Base-by-base conservation (phyloP, 148 eudicot species). In the Vaccinium corymbosum region DNA sequence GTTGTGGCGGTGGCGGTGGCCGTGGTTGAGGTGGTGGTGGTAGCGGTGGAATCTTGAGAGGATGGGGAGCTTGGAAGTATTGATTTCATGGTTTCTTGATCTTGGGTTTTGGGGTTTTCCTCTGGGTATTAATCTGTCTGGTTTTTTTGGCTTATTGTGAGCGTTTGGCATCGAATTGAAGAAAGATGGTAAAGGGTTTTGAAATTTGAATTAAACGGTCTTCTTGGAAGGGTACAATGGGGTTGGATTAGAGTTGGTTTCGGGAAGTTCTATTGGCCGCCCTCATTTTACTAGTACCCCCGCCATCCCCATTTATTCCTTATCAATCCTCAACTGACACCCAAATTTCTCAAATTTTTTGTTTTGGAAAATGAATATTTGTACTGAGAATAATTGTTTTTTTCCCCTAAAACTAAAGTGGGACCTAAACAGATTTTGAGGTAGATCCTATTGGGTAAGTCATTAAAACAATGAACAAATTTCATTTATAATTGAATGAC, bases 191-290 rank as follows among this genome's bases (percentile, higher is more conserved):
- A 3, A 6, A 14, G 19, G 83, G 14, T 80, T 85, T 84, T 84
- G 79, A 87, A 84, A 52, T 84, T 85, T 85, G 83, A 85, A 87
- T 32, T 0, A 11, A 86, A 87, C 87, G 87, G 89, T 83, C 79
- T 61, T 77, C 73, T n/a, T 6, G 68, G 78, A 81, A 62, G 81
- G 66, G 64, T 49, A 16, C 25, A 29, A 79, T 29, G 62, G 80
- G 25, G 49, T 76, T 76, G 79, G 22, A 10, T 64, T 64, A 13
- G 29, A 22, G 4, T 50, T 42, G 46, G 46, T 42, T 42, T 0
- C 46, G 46, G 46, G 46, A 42, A 42, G 46, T 42, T 42, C 46
- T 42, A 42, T 42, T 42, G 46, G 46, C 46, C 4, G 0, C 46
- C 46, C 6, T 42, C 6, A 4, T 42, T 42, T 42, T 42, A 42